phyloP scores from a whole-genome alignment of 2,329 filamentous ascomycete species.

The Venturia asperata region DNA sequence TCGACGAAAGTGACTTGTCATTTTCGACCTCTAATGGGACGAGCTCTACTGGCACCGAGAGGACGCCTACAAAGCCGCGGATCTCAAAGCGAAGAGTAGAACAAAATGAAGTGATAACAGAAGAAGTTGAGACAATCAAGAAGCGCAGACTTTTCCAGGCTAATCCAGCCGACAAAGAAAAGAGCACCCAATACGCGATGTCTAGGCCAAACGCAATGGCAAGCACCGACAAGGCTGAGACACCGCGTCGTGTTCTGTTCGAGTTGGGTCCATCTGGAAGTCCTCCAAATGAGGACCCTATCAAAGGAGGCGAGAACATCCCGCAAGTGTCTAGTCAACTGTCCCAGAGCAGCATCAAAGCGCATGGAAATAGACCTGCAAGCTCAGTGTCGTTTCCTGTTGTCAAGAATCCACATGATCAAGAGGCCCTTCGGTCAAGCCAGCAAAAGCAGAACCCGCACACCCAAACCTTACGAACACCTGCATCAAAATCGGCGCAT shows the following conservation, averaged over 20 bases:
- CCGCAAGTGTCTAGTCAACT: conserved; percentile 24
- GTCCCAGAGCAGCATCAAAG: conserved; percentile 37
- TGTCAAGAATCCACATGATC: conserved; percentile 68
- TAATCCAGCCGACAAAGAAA: neutral
- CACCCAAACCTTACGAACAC: conserved; percentile 30
- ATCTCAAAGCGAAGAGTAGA: conserved; percentile 21
- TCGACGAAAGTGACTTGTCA: neutral
- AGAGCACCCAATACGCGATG: neutral
- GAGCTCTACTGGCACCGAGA: neutral
- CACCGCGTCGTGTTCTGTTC: conserved; percentile 16
- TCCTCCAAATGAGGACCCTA: neutral
- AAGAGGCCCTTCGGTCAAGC: conserved; percentile 55
- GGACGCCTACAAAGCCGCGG: conserved; percentile 24
- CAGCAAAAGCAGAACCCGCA: conserved; percentile 55
- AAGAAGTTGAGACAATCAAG: conserved; percentile 18
- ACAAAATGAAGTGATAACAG: conserved; percentile 1
- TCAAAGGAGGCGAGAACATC: neutral
- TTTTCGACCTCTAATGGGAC: neutral
- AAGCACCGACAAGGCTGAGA: conserved; percentile 12
- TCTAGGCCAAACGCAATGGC: neutral
- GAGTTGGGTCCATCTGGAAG: neutral
- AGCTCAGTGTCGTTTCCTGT: conserved; percentile 59
- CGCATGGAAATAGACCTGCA: conserved; percentile 31
- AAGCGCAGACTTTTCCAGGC: conserved; percentile 12
- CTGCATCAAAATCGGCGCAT: conserved; percentile 25